Percentiles rank a stretch among this genome's conserved stretches.
Evolutionary conservation across 2,329 filamentous ascomycete genomes (phyloP).

Genomic region (Fusarium dimerum): DNA sequence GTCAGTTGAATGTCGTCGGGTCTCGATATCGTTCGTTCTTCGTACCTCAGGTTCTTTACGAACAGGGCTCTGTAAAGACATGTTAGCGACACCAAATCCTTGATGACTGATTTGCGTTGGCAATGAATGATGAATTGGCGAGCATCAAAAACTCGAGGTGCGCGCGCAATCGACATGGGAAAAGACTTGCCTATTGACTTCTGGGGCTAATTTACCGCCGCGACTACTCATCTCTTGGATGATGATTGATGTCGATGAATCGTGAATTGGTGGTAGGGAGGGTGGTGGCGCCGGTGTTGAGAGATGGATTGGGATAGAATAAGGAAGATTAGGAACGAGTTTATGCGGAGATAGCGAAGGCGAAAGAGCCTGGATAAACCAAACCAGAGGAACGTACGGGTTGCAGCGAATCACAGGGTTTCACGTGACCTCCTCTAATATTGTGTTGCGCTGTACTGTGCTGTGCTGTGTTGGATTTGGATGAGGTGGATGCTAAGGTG

Average conservation of each 20-base stretch:
- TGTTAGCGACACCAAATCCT: conserved; percentile 34
- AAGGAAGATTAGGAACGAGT: conserved; percentile 1
- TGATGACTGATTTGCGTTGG: neutral
- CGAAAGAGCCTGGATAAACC: conserved; percentile 15
- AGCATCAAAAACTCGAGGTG: neutral
- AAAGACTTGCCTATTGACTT: conserved; percentile 83
- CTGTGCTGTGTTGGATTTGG: too few relatives aligned
- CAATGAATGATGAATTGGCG: neutral
- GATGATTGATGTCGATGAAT: conserved; percentile 34
- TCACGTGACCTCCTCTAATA: conserved; percentile 29
- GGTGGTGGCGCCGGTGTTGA: conserved; percentile 25
- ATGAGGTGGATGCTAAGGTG: neutral
- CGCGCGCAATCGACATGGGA: conserved; percentile 1
- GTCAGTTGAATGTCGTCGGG: conserved; percentile 37
- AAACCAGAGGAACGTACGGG: conserved; percentile 28
- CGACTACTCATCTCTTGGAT: conserved; percentile 92
- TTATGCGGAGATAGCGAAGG: conserved; percentile 28
- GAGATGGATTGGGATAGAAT: conserved; percentile 30
- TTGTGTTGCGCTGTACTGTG: too few relatives aligned
- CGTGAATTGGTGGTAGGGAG: conserved; percentile 32
- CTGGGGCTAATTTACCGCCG: conserved; percentile 94
- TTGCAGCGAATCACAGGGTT: conserved; percentile 16
- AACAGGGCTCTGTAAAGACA: conserved; percentile 80
- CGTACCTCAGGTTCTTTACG: conserved; percentile 98
- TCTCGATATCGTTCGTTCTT: conserved; percentile 20